These are phyloP conservation scores for Kitagawia praeruptora DNA, from an alignment of 129 eudicot genomes.

Conservation along the genomic window DNA sequence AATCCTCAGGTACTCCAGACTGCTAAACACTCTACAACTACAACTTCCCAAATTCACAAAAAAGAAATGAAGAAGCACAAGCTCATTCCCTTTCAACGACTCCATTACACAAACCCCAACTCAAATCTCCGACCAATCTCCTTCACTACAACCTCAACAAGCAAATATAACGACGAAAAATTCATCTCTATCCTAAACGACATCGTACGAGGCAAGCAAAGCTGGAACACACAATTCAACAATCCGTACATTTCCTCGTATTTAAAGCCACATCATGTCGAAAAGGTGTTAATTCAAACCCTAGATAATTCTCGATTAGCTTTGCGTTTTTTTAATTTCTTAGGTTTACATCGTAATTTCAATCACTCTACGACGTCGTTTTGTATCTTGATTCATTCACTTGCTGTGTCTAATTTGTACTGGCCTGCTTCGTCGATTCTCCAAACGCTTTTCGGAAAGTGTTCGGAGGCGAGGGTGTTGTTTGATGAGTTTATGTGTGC, in stretches of 20 bases:
- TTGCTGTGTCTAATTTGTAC: conserved; percentile 38
- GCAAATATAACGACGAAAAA: conserved; percentile 30
- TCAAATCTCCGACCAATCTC: conserved; percentile 13
- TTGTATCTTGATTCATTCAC: conserved; percentile 66
- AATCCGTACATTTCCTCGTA: conserved; percentile 32
- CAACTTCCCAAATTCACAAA: neutral
- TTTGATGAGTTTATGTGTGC: conserved; percentile 29
- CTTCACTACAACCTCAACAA: conserved; percentile 17
- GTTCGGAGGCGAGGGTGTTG: conserved; percentile 24
- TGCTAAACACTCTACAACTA: neutral
- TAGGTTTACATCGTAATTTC: conserved; percentile 74
- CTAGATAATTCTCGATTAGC: conserved; percentile 57
- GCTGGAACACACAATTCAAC: conserved; percentile 42
- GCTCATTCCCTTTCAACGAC: neutral
- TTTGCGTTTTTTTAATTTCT: conserved; percentile 78
- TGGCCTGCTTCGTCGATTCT: conserved; percentile 90
- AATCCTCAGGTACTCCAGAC: too few species aligned
- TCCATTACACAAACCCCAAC: conserved; percentile 17
- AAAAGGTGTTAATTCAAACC: conserved; percentile 43
- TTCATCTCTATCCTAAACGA: conserved; percentile 34
- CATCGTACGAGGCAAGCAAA: conserved; percentile 45
- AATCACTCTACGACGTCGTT: conserved; percentile 71
- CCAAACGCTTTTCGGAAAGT: conserved; percentile 44
- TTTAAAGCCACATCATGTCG: conserved; percentile 55
- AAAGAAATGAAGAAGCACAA: neutral